phyloP scores from a whole-genome alignment of 139 green algal genomes.

The Desmodesmus armatus region DNA sequence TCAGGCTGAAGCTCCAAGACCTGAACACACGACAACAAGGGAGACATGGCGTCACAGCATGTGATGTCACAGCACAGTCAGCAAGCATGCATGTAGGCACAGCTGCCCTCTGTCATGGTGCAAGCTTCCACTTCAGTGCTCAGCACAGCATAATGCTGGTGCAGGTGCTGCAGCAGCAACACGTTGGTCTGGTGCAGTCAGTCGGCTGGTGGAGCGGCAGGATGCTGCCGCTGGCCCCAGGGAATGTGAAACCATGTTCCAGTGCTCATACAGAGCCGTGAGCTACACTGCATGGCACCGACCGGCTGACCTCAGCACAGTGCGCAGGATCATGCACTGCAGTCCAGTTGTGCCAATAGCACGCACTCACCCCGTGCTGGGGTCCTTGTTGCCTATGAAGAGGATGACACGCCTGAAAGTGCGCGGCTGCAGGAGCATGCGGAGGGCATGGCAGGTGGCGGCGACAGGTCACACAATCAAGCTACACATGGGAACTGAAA shows the following conservation, averaged over 20 bases:
- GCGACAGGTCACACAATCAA: not conserved
- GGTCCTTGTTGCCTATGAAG: constrained; percentile 53
- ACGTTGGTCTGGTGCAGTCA: not conserved
- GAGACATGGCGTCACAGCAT: not conserved
- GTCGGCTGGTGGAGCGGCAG: not conserved
- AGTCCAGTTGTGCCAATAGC: not conserved
- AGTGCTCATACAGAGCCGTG: not conserved
- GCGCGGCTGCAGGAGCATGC: constrained; percentile 49
- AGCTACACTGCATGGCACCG: not conserved
- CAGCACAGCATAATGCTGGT: not conserved
- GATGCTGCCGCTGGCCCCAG: not conserved
- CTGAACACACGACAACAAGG: not conserved
- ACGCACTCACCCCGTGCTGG: constrained; percentile 10
- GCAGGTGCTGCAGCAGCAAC: not conserved
- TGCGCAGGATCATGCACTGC: not conserved
- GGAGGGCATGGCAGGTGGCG: not conserved
- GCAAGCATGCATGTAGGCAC: not conserved
- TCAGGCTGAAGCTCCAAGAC: constrained; percentile 60
- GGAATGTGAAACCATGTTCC: not conserved
- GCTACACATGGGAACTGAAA: not conserved
- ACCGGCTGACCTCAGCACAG: not conserved
- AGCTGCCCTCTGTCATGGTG: not conserved
- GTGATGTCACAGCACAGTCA: not conserved
- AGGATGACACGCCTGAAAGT: constrained; percentile 64
- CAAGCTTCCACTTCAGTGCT: not conserved